Conservation (phyloP, 1,284 basidiomycete species). For the Peniophora sp. region DNA sequence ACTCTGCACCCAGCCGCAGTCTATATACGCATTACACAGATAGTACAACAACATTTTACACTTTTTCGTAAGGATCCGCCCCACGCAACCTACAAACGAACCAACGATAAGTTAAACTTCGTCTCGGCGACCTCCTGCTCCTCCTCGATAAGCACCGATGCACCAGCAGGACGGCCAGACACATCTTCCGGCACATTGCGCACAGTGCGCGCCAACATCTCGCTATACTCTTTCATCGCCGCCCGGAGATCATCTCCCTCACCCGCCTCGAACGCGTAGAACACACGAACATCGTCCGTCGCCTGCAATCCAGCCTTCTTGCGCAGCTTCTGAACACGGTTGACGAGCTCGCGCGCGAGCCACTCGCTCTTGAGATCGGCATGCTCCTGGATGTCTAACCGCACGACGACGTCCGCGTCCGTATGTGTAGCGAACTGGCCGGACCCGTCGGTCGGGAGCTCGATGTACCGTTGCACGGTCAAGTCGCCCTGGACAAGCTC, state of each 20-base stretch:
- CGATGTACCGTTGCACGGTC: constrained; percentile 86
- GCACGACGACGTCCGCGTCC: constrained; percentile 91
- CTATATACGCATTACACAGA: too few relatives aligned
- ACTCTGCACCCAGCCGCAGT: too few relatives aligned
- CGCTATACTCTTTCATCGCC: constrained; percentile 67
- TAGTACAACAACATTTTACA: too few relatives aligned
- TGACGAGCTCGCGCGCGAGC: constrained; percentile 85
- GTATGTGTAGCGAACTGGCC: constrained; percentile 79
- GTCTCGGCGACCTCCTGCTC: constrained; percentile 83
- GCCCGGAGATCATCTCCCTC: constrained; percentile 57
- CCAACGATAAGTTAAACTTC: constrained; percentile 70
- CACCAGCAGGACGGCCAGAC: constrained; percentile 40
- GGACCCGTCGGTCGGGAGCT: constrained; percentile 54
- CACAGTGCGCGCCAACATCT: constrained; percentile 73
- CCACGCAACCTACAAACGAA: constrained; percentile 25
- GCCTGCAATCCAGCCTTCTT: constrained; percentile 95
- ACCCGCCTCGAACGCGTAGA: constrained; percentile 76
- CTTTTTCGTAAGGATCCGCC: too few relatives aligned
- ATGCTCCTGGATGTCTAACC: constrained; percentile 85
- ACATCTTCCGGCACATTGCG: constrained; percentile 65
- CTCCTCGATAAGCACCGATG: constrained; percentile 66
- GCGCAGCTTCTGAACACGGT: constrained; percentile 91
- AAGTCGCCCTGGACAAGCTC: constrained; percentile 87
- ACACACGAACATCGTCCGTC: constrained; percentile 91
- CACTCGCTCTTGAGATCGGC: constrained; percentile 86